Conservation (phyloP, 192 early-diverging fungal species). For the Backusella australiensis region DNA sequence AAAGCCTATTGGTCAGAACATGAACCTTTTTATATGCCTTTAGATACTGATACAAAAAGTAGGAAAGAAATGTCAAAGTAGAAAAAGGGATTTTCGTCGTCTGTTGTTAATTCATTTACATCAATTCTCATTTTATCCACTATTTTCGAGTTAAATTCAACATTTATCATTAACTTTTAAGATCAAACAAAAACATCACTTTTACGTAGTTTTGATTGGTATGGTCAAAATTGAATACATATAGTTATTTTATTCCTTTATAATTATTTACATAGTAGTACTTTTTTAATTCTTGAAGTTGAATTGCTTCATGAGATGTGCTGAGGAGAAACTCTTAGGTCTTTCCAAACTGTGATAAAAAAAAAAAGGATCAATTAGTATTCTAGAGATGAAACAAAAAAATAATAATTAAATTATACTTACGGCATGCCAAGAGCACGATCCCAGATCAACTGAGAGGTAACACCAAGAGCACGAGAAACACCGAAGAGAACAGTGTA, state of each 20-base stretch:
- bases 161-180: no score
- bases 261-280: background rate
- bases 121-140: no score
- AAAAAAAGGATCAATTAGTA: no score
- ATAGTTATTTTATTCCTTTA: background rate
- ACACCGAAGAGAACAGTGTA: constrained; percentile 99
- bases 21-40: no score
- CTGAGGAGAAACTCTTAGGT: background rate
- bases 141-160: no score
- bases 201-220: background rate
- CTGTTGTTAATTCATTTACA: no score
- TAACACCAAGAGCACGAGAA: constrained; percentile 95
- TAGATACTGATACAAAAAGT: no score
- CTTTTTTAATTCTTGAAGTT: background rate
- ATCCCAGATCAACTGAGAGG: constrained; percentile 96
- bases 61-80: no score
- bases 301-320: background rate
- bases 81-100: no score
- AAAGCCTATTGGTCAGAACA: no score
- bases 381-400: constrained; percentile 4
- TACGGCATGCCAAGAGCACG: constrained; percentile 93
- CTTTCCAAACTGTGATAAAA: background rate
- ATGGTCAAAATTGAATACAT: background rate
- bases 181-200: no score
- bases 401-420: constrained; percentile 88